Evolutionary conservation across 2,329 filamentous ascomycete species (phyloP), one percentile per base, ranked within the genome.

Genomic region (Aspergillus terreus): DNA sequence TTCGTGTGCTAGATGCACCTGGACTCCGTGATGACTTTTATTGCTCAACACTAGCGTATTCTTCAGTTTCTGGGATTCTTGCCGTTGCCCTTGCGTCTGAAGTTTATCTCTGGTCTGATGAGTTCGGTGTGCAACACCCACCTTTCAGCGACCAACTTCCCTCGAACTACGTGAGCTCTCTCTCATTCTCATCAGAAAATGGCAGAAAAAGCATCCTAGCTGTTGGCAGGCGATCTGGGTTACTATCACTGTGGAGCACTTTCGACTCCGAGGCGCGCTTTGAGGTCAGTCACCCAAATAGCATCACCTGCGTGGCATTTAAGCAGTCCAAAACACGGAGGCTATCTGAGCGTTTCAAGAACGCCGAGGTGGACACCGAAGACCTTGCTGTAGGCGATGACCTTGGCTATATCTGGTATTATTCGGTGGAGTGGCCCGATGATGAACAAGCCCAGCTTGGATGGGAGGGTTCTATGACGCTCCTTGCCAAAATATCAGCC

Each of bases 1-100:
- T 95, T 74, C 88, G 88, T 73, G 88, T 96, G 6, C 79, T 99
- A 4, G 90, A 96, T 72, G 92, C 92, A 7, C 91, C 92, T 2
- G 83, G 84, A 47, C 77, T 97, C n/a, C 84, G 90, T 51, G 91
- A 97, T 63, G 92, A 99, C 70, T 99, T 92, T 68, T 99, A 99
- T 68, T 96, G 91, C 72, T 94, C 92, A 0, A 80, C 92, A 2
- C 78, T 99, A 49, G 90, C 94, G 9, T 97, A 96, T 69, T 95
- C 87, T 0, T 71, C 80, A 38, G 87, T 82, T 6, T 82, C 84
- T 46, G 82, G 87, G 48, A 88, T 86, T 12, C 79, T 99, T 14
- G 92, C 90, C 15, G 89, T 97, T 15, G 92, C 90, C 0, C 78
- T 97, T 12, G 86, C 86, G 0, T 84, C 86, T 49, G 78, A 85